phyloP scores from a whole-genome alignment of 2,329 filamentous ascomycete genomes.

The Ceratocystis destructans region DNA sequence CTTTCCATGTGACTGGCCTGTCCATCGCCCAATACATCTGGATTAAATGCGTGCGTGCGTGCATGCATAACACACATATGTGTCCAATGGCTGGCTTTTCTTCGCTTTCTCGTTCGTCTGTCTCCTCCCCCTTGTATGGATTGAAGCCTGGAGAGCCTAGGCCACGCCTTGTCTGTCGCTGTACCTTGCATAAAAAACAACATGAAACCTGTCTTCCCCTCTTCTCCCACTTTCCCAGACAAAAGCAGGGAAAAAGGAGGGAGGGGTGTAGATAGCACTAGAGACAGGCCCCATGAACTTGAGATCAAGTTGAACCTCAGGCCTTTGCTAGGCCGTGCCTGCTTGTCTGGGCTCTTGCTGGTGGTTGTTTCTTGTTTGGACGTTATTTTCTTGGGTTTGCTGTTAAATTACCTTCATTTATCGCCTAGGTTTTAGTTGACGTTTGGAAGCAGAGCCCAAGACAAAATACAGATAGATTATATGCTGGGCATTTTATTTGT shows the following conservation, averaged over 20 bases:
- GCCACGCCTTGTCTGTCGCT: background rate
- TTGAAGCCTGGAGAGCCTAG: background rate
- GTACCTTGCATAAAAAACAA: slow-evolving; percentile 8
- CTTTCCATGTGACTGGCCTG: no score
- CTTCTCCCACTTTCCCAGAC: slow-evolving; percentile 21
- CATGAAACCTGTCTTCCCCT: slow-evolving; percentile 19
- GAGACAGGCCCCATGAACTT: background rate
- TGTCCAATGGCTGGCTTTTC: no score
- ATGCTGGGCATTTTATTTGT: background rate
- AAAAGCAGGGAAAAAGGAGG: background rate
- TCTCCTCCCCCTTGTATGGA: background rate
- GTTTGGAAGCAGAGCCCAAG: background rate
- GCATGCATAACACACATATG: no score
- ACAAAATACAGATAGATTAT: background rate
- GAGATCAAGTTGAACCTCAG: background rate
- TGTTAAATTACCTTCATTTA: slow-evolving; percentile 17
- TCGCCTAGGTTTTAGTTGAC: slow-evolving; percentile 3
- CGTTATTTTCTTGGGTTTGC: background rate
- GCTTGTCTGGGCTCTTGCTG: background rate
- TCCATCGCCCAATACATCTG: no score
- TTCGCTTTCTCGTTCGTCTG: background rate
- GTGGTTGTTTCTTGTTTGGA: slow-evolving; percentile 4
- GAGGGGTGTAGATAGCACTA: background rate
- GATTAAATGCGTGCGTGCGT: no score
- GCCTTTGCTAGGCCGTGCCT: background rate